Evolutionary conservation across 257 asterid genomes (phyloP).

Genomic region (Gardenia jasminoides): DNA sequence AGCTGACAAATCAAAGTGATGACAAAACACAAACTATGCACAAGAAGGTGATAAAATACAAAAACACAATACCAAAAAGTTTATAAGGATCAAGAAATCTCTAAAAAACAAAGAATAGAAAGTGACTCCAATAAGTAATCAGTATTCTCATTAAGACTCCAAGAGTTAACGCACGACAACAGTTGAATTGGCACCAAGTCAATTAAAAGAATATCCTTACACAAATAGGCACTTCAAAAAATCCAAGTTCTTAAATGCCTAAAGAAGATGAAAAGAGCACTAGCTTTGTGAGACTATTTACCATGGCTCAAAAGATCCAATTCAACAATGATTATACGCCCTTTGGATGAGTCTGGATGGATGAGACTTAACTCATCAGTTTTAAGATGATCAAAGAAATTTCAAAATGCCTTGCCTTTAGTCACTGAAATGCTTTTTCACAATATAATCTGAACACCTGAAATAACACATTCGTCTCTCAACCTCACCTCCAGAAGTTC

Average conservation of each 20-base stretch:
- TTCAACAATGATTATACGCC: background rate
- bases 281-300: background rate
- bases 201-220: background rate
- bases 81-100: background rate
- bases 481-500: background rate
- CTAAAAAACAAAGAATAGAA: background rate
- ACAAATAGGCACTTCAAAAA: background rate
- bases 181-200: background rate
- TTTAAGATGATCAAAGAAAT: background rate
- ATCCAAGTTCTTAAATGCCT: background rate
- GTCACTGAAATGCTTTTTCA: background rate
- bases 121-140: background rate
- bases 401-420: background rate
- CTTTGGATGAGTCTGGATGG: no score
- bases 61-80: background rate
- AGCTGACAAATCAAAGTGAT: background rate
- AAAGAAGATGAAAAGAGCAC: background rate
- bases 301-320: background rate
- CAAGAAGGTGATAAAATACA: background rate
- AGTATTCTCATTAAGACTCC: background rate
- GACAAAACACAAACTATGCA: background rate
- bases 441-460: background rate
- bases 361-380: background rate
- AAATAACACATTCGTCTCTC: background rate
- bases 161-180: background rate